These are phyloP conservation scores for Phytopythium delawarense DNA, from an alignment of 352 stramenopile genomes.

Conservation along the genomic window DNA sequence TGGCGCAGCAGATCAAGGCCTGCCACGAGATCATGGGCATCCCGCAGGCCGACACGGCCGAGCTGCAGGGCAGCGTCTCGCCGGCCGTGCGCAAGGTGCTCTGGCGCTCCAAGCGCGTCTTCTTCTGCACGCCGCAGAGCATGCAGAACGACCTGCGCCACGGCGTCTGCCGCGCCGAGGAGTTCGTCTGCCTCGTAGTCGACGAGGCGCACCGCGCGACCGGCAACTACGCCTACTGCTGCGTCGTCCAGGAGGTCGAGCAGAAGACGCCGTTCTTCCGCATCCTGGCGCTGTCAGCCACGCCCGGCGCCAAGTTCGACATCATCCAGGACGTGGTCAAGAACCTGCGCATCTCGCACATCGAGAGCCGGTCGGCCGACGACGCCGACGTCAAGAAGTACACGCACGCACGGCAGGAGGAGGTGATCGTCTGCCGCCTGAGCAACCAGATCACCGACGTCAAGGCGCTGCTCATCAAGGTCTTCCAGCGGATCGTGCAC, in stretches of 20 bases:
- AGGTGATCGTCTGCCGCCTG: conserved; percentile 76
- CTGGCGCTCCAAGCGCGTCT: conserved; percentile 93
- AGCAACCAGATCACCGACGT: conserved; percentile 55
- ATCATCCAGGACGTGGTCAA: conserved; percentile 94
- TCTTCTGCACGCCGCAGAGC: conserved; percentile 99
- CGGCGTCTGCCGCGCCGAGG: conserved; percentile 63
- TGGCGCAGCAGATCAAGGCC: conserved; percentile 97
- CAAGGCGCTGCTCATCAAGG: conserved; percentile 57
- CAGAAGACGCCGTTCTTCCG: conserved; percentile 80
- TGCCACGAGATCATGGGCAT: conserved; percentile 96
- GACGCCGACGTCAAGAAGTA: conserved; percentile 93
- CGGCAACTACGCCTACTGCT: conserved; percentile 96
- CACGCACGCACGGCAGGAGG: conserved; percentile 77
- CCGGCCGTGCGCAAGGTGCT: conserved; percentile 66
- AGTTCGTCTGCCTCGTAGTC: conserved; percentile 96
- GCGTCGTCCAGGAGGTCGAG: conserved; percentile 81
- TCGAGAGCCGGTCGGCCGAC: conserved; percentile 94
- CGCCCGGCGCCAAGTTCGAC: conserved; percentile 94
- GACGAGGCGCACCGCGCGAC: conserved; percentile 97
- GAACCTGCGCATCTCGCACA: conserved; percentile 93
- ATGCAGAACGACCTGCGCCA: conserved; percentile 94
- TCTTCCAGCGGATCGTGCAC: conserved; percentile 61
- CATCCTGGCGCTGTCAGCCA: conserved; percentile 95
- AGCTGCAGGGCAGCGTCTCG: conserved; percentile 82
- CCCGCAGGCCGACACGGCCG: conserved; percentile 74